phyloP scores from a whole-genome alignment of 495 filamentous ascomycete species.

The Oleoguttula mirabilis region DNA sequence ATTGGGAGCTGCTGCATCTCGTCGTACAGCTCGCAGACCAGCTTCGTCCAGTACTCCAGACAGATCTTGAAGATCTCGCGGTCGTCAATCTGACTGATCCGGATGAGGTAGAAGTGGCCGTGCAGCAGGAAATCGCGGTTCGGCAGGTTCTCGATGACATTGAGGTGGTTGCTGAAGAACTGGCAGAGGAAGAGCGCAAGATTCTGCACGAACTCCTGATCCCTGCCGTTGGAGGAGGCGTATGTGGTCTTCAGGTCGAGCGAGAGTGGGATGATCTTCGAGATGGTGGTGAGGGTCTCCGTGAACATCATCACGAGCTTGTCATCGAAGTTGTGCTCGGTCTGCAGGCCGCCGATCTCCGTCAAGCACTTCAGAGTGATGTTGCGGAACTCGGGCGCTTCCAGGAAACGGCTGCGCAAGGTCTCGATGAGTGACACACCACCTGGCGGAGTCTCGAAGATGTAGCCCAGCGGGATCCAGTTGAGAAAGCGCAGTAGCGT shows the following conservation, averaged over 20 bases:
- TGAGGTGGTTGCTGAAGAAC: conserved; percentile 86
- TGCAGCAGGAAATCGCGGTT: conserved; percentile 90
- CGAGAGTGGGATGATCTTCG: conserved; percentile 77
- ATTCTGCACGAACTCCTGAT: conserved; percentile 97
- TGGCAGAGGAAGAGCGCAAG: conserved; percentile 89
- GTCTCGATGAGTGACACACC: conserved; percentile 69
- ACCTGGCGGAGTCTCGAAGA: conserved; percentile 73
- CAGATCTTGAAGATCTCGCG: conserved; percentile 99
- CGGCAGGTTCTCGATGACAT: conserved; percentile 86
- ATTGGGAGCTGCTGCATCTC: conserved; percentile 94
- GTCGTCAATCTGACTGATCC: conserved; percentile 96
- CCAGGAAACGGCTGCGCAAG: conserved; percentile 75
- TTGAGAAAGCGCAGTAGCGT: conserved; percentile 92
- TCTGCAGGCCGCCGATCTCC: conserved; percentile 85
- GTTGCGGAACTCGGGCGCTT: conserved; percentile 86
- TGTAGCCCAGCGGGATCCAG: conserved; percentile 97
- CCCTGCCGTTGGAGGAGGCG: conserved; percentile 73
- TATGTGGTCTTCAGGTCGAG: conserved; percentile 85
- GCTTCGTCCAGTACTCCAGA: conserved; percentile 96
- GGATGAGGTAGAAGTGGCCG: conserved; percentile 93
- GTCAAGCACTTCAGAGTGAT: conserved; percentile 93
- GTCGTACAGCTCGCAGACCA: conserved; percentile 97
- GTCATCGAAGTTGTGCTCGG: conserved; percentile 75
- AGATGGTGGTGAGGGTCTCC: conserved; percentile 76
- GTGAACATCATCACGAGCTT: conserved; percentile 96